These are phyloP conservation scores for Metschnikowia gruessii DNA, from an alignment of 805 yeast species.

Conservation along the genomic window DNA sequence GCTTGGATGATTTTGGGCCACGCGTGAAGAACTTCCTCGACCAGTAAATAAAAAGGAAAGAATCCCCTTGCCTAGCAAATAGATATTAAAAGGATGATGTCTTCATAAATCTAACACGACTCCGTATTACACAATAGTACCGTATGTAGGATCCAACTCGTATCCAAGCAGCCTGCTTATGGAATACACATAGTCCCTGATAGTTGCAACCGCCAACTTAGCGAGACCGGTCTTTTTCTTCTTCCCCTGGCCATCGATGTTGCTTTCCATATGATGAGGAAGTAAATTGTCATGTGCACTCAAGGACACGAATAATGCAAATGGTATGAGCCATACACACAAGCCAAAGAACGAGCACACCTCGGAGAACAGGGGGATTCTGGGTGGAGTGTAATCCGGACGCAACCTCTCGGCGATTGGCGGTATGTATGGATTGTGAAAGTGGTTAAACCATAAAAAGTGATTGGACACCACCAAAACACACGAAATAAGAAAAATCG, in stretches of 20 bases:
- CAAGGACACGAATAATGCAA: slow-evolving; percentile 83
- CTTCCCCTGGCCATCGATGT: slow-evolving; percentile 25
- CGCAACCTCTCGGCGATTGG: slow-evolving; percentile 59
- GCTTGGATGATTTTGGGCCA: slow-evolving; percentile 73
- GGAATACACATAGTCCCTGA: slow-evolving; percentile 47
- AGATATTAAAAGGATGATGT: too few relatives aligned
- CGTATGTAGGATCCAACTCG: slow-evolving; percentile 57
- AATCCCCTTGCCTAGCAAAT: too few relatives aligned
- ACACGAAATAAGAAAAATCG: slow-evolving; percentile 68
- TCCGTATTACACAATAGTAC: slow-evolving; percentile 38
- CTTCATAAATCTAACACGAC: too few relatives aligned
- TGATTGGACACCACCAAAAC: slow-evolving; percentile 75
- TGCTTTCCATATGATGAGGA: slow-evolving; percentile 49
- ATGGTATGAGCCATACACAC: slow-evolving; percentile 92
- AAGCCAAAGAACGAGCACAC: slow-evolving; percentile 94
- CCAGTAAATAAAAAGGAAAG: background rate
- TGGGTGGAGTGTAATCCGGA: slow-evolving; percentile 59
- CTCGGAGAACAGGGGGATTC: slow-evolving; percentile 79
- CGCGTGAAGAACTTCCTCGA: slow-evolving; percentile 67
- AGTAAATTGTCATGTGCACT: slow-evolving; percentile 89
- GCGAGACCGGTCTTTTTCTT: slow-evolving; percentile 55
- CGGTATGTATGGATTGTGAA: slow-evolving; percentile 70
- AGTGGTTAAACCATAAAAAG: slow-evolving; percentile 84
- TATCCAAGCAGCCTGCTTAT: slow-evolving; percentile 58
- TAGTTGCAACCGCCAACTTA: slow-evolving; percentile 55